phyloP scores from a whole-genome alignment of 805 yeast genomes.

The Saturnispora dispora region DNA sequence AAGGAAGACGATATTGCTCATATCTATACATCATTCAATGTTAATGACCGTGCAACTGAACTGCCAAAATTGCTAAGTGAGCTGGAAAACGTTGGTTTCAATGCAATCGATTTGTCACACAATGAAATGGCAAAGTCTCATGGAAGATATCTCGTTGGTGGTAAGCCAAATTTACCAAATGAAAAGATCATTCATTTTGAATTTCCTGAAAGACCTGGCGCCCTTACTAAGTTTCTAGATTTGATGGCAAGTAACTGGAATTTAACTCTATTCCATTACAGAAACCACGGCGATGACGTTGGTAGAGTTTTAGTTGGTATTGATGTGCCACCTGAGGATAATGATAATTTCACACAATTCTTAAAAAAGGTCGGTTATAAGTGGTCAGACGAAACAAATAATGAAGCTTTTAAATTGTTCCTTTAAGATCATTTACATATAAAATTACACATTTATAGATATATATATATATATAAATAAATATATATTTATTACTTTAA shows the following conservation, averaged over 20 bases:
- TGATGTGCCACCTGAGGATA: constrained; percentile 66
- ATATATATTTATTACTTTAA: neutral
- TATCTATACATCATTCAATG: constrained; percentile 83
- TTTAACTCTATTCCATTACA: constrained; percentile 87
- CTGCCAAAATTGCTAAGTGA: constrained; percentile 51
- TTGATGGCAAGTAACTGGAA: constrained; percentile 77
- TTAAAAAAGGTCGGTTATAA: constrained; percentile 66
- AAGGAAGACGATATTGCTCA: constrained; percentile 45
- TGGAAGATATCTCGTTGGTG: constrained; percentile 94
- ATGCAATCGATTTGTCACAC: constrained; percentile 76
- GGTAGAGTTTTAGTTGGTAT: constrained; percentile 90
- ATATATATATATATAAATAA: neutral
- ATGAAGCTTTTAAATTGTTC: constrained; percentile 77
- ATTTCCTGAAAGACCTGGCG: constrained; percentile 97
- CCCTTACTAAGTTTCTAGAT: constrained; percentile 69
- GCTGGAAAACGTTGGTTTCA: constrained; percentile 55
- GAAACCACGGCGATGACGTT: constrained; percentile 93
- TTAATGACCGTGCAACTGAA: constrained; percentile 67
- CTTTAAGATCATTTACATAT: constrained; percentile 8
- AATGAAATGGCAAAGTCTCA: constrained; percentile 95
- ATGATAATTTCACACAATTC: constrained; percentile 56
- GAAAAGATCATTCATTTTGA: constrained; percentile 81
- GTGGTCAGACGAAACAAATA: constrained; percentile 73
- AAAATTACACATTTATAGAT: neutral
- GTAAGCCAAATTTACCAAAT: constrained; percentile 60